A percentile compares a stretch with the other conserved stretches of the same genome.
These are phyloP conservation scores for Moricandia arvensis DNA, from an alignment of 345 rosid genomes.

Conservation along the genomic window DNA sequence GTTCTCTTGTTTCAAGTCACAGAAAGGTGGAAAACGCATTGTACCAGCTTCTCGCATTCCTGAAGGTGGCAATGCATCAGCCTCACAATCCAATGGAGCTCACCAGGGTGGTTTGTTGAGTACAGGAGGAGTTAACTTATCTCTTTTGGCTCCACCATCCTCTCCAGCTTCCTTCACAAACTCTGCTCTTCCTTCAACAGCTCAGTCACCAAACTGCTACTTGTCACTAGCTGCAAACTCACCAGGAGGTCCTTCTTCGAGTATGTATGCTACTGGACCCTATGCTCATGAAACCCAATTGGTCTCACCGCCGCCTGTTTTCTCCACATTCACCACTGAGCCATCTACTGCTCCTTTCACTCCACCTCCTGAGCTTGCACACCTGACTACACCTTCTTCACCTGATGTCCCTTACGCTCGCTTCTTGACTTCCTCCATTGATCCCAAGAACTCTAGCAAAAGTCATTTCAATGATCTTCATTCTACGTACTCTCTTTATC, in stretches of 20 bases:
- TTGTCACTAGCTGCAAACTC: constrained; percentile 76
- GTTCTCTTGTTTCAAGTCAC: constrained; percentile 74
- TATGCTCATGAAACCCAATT: constrained; percentile 94
- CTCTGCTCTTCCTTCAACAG: constrained; percentile 89
- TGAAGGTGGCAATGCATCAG: constrained; percentile 64
- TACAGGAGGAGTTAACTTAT: constrained; percentile 54
- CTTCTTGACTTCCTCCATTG: constrained; percentile 72
- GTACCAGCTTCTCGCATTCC: constrained; percentile 88
- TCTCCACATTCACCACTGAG: constrained; percentile 91
- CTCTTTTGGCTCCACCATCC: constrained; percentile 95
- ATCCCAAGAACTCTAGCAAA: constrained; percentile 56
- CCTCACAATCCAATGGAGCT: constrained; percentile 66
- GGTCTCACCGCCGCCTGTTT: constrained; percentile 98
- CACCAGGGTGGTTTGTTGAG: constrained; percentile 60
- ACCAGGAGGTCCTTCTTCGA: constrained; percentile 84
- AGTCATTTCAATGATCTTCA: constrained; percentile 70
- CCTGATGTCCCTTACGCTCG: constrained; percentile 98
- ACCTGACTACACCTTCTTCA: constrained; percentile 90
- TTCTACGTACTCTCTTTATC: constrained; percentile 66
- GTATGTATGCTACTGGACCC: constrained; percentile 95
- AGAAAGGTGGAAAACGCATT: constrained; percentile 88
- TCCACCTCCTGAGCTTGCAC: constrained; percentile 97
- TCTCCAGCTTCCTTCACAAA: constrained; percentile 92
- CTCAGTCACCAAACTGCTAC: constrained; percentile 85
- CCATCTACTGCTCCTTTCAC: constrained; percentile 98